Percentiles rank a stretch among this genome's conserved stretches.
Conservation (phyloP, 441 rosid species). For the Jatropha podagrica region DNA sequence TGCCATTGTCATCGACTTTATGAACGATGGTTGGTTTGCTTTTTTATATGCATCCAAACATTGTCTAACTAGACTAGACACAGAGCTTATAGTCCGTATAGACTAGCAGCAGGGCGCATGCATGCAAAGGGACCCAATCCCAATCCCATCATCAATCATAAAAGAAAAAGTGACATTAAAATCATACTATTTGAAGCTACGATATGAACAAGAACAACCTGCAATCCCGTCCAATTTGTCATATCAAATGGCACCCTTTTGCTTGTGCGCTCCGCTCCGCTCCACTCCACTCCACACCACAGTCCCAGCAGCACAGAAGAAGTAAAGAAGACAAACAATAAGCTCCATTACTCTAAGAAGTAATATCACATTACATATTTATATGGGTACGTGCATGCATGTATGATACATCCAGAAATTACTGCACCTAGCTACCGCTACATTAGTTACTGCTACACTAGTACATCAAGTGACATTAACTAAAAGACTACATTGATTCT, state of each 20-base stretch:
- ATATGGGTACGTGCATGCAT: not conserved
- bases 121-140: conserved; percentile 19
- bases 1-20: conserved; percentile 14
- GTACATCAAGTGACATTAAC: not conserved
- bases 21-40: not conserved
- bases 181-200: not conserved
- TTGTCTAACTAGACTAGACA: conserved; percentile 2
- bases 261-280: not conserved
- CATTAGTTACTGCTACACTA: not conserved
- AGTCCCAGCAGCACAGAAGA: not conserved
- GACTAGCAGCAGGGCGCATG: conserved; percentile 9
- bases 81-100: not conserved
- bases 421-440: not conserved
- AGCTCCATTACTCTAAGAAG: not conserved
- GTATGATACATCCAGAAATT: too few relatives aligned
- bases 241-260: conserved; percentile 5
- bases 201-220: not conserved
- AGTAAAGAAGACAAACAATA: not conserved
- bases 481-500: not conserved
- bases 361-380: not conserved
- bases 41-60: conserved; percentile 10
- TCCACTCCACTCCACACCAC: not conserved
- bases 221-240: conserved; percentile 23
- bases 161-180: conserved; percentile 4
- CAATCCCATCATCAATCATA: conserved; percentile 25